Conservation (phyloP, 1,284 basidiomycete species). For the Mycosarcoma mackinlayi region DNA sequence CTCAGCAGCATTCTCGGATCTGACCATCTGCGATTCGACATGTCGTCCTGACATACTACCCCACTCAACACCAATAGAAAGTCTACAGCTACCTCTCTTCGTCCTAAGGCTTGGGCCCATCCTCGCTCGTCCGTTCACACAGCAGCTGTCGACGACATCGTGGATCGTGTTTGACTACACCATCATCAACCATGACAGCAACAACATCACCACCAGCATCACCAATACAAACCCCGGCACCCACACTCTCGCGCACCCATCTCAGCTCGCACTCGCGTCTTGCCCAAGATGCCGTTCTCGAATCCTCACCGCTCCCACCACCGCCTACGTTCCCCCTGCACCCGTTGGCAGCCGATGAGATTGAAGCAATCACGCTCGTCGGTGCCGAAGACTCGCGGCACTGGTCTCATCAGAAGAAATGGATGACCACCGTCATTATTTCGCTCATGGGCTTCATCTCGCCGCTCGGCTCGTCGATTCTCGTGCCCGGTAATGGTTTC, state of each 20-base stretch:
- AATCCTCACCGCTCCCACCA: conserved; percentile 15
- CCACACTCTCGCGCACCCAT: no score
- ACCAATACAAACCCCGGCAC: conserved; percentile 20
- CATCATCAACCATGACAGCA: conserved; percentile 8
- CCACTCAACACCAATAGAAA: no score
- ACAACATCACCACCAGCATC: neutral
- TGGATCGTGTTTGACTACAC: no score
- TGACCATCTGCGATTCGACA: neutral
- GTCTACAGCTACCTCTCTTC: neutral
- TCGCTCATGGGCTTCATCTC: conserved; percentile 63
- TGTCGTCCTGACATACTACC: conserved; percentile 13
- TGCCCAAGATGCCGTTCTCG: conserved; percentile 5
- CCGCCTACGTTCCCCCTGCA: no score
- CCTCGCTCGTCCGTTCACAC: no score
- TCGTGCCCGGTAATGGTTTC: conserved; percentile 50
- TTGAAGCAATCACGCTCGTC: conserved; percentile 28
- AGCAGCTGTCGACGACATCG: no score
- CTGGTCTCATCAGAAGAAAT: conserved; percentile 46
- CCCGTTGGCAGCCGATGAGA: no score
- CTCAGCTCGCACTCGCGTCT: no score
- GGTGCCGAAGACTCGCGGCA: conserved; percentile 39
- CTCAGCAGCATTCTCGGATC: no score
- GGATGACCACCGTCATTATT: conserved; percentile 56
- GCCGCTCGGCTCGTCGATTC: conserved; percentile 60
- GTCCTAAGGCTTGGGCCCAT: neutral